Evolutionary conservation across 495 filamentous ascomycete genomes (phyloP).

Genomic region (Mytilinidion resinicola): DNA sequence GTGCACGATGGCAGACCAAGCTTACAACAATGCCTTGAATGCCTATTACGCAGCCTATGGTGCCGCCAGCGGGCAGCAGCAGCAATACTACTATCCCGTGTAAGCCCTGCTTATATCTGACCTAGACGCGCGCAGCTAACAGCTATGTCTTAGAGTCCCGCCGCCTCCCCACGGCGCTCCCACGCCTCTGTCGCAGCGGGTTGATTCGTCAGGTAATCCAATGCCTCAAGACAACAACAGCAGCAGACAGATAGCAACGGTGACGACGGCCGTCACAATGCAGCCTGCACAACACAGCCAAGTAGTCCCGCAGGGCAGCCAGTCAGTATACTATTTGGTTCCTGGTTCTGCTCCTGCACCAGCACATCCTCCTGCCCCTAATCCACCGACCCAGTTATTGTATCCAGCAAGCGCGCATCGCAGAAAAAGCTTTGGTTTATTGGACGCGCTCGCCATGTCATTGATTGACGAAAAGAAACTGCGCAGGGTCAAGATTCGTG

Average conservation of each 20-base stretch:
- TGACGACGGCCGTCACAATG: no score
- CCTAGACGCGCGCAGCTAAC: not conserved
- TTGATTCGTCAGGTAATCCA: not conserved
- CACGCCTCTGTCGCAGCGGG: not conserved
- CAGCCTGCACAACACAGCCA: no score
- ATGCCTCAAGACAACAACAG: not conserved
- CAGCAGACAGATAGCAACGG: not conserved
- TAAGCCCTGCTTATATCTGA: not conserved
- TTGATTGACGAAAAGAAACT: not conserved
- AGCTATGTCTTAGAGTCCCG: not conserved
- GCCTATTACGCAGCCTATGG: not conserved
- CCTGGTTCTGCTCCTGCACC: not conserved
- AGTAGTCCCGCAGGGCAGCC: no score
- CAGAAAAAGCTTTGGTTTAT: not conserved
- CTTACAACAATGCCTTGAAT: not conserved
- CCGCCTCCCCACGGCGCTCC: not conserved
- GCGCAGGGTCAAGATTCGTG: not conserved
- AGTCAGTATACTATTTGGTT: not conserved
- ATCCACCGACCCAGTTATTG: not conserved
- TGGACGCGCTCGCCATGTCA: not conserved
- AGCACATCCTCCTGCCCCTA: not conserved
- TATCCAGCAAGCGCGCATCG: not conserved
- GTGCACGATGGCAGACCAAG: not conserved
- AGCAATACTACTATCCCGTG: conserved; percentile 5
- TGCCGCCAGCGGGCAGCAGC: not conserved